These are phyloP conservation scores for Pseudogymnoascus sp. DNA, from an alignment of 2,329 filamentous ascomycete species.

Conservation along the genomic window DNA sequence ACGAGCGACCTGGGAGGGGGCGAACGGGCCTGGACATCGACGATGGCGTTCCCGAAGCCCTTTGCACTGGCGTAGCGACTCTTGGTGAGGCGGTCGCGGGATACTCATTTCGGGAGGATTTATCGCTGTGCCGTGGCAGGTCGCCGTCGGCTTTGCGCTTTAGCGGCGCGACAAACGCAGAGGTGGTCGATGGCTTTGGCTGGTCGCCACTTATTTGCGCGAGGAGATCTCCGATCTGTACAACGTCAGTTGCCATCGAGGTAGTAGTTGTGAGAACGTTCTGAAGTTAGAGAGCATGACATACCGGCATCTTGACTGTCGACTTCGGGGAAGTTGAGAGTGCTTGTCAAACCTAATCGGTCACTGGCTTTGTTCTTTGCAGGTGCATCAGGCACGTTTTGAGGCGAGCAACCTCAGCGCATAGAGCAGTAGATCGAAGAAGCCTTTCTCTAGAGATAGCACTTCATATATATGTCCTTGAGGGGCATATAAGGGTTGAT, in stretches of 20 bases:
- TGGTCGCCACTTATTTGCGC: slow-evolving; percentile 52
- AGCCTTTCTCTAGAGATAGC: not conserved
- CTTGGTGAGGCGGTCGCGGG: slow-evolving; percentile 20
- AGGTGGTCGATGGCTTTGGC: slow-evolving; percentile 24
- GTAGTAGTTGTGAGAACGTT: not conserved
- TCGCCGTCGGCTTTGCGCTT: slow-evolving; percentile 54
- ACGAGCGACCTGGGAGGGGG: slow-evolving; percentile 3
- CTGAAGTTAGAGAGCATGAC: not conserved
- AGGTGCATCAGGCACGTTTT: slow-evolving; percentile 4
- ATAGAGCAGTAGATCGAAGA: not conserved
- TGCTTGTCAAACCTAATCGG: slow-evolving; percentile 7
- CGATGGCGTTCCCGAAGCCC: slow-evolving; percentile 16
- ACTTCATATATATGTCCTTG: slow-evolving; percentile 5
- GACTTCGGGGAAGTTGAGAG: not conserved
- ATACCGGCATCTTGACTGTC: slow-evolving; percentile 8
- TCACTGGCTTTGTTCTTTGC: slow-evolving; percentile 6
- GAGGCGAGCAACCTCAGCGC: slow-evolving; percentile 1
- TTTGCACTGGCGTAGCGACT: slow-evolving; percentile 16
- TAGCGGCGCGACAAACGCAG: slow-evolving; percentile 26
- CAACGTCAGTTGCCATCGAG: slow-evolving; percentile 16
- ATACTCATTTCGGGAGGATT: slow-evolving; percentile 32
- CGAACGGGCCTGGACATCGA: slow-evolving; percentile 23
- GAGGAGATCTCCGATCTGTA: slow-evolving; percentile 47
- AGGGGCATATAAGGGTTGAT: not conserved
- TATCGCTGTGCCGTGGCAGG: slow-evolving; percentile 32